Base-by-base conservation (phyloP, 1,139 yeast species). In the Diutina sp. region DNA sequence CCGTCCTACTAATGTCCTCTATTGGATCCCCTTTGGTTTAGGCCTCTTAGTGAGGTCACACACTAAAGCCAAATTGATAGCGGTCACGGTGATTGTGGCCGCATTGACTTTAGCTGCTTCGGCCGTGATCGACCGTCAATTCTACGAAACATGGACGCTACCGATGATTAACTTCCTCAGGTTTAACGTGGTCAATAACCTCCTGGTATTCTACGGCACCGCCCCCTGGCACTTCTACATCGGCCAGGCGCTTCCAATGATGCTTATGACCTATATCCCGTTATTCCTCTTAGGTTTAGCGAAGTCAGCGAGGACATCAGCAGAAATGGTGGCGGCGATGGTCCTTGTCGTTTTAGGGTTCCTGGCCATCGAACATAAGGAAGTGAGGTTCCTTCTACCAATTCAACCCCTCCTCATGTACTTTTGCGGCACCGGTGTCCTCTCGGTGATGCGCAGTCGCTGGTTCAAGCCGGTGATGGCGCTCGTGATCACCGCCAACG, bases 171-270 rank as follows among this genome's bases (percentile, higher is more conserved):
- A 83, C 63, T 93, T 90, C 66, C 63, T 89, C 56, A 80, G 83
- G 64, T 90, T 90, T 71, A 95, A 95, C 66, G 79, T 88, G 25
- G 70, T 87, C 8, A 82, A 82, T 56, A 83, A 88, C 41, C 73
- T 90, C 35, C 85, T 97, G 6, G 77, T 82, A 6, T 90, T 91
- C 64, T 95, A 95, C 68, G 99, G 99, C 0, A 73, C 77, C 0
- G 84, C 95, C 8, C 88, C 95, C 16, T 80, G 91, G 85, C 90
- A 87, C 65, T 95, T 91, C 70, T 95, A 95, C 68, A 51, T 91
- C 1, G 67, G 79, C 11, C 97, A 93, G 69, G 95, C 90, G 7
- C 60, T 93, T 1, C 99, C 99, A 0, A 70, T 93, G 11, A 69
- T 91, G 57, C 67, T 87, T 56, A 78, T 88, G 66, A 80, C 84